phyloP scores from a whole-genome alignment of 2,329 filamentous ascomycete genomes.

The Clarireedia hainanense region DNA sequence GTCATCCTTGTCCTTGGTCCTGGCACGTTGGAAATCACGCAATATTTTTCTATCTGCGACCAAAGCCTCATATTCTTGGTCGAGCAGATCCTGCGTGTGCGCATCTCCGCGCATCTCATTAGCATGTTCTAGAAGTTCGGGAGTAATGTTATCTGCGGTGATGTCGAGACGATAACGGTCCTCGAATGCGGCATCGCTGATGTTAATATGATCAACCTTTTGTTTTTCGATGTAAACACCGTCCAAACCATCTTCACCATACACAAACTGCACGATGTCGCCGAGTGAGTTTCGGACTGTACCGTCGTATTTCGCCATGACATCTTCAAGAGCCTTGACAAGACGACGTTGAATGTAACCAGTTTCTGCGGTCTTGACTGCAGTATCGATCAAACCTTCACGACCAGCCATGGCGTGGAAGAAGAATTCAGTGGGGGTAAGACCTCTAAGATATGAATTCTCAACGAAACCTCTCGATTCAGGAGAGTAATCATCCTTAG shows the following conservation, averaged over 20 bases:
- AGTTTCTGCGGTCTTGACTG: constrained; percentile 98
- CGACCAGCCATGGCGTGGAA: constrained; percentile 99
- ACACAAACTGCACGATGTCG: constrained; percentile 94
- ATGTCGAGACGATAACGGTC: constrained; percentile 80
- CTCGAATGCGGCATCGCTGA: constrained; percentile 70
- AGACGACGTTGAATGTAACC: constrained; percentile 98
- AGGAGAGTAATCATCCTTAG: constrained; percentile 97
- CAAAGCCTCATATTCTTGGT: constrained; percentile 80
- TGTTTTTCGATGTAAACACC: constrained; percentile 92
- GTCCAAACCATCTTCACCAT: constrained; percentile 94
- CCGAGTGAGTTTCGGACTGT: constrained; percentile 95
- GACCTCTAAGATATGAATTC: constrained; percentile 92
- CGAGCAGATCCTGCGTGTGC: constrained; percentile 78
- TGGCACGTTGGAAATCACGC: constrained; percentile 47
- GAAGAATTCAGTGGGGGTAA: constrained; percentile 96
- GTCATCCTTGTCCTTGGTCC: constrained; percentile 62
- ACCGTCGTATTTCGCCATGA: constrained; percentile 95
- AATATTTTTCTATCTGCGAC: constrained; percentile 66
- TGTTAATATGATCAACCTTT: constrained; percentile 75
- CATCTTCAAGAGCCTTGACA: constrained; percentile 95
- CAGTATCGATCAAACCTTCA: constrained; percentile 98
- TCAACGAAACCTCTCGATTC: constrained; percentile 97
- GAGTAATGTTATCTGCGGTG: constrained; percentile 52
- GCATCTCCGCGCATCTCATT: constrained; percentile 80
- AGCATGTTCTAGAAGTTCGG: constrained; percentile 78